phyloP scores from a whole-genome alignment of 345 rosid species.

The Ceriops decandra region DNA sequence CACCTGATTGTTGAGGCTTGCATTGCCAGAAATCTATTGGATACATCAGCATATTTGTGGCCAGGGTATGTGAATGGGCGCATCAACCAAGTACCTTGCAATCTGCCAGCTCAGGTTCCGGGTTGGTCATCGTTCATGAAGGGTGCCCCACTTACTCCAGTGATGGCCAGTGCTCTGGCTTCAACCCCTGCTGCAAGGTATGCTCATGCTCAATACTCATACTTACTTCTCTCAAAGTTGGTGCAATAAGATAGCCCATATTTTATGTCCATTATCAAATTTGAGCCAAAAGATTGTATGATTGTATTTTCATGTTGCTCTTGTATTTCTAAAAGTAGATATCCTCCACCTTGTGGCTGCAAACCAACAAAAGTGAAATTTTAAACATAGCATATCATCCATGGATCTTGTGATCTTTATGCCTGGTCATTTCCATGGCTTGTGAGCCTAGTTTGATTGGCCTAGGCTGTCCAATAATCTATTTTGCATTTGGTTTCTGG shows the following conservation, averaged over 20 bases:
- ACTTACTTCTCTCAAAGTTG: conserved; percentile 9
- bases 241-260: not conserved
- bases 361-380: too few species aligned
- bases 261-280: not conserved
- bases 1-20: conserved; percentile 98
- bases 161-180: conserved; percentile 55
- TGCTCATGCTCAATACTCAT: conserved; percentile 10
- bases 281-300: too few species aligned
- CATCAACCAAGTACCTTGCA: conserved; percentile 60
- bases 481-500: conserved; percentile 1
- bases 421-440: too few species aligned
- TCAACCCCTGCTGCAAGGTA: conserved; percentile 96
- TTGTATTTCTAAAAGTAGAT: too few species aligned
- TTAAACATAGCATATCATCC: too few species aligned
- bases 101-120: conserved; percentile 46
- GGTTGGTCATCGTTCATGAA: conserved; percentile 90
- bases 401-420: too few species aligned
- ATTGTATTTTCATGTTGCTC: too few species aligned
- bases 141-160: conserved; percentile 72
- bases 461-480: too few species aligned
- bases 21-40: conserved; percentile 85
- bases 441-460: too few species aligned
- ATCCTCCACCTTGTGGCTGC: too few species aligned
- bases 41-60: conserved; percentile 90
- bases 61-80: conserved; percentile 69